These are phyloP conservation scores for Fusarium scirpi DNA, from an alignment of 2,329 filamentous ascomycete genomes.

Conservation along the genomic window DNA sequence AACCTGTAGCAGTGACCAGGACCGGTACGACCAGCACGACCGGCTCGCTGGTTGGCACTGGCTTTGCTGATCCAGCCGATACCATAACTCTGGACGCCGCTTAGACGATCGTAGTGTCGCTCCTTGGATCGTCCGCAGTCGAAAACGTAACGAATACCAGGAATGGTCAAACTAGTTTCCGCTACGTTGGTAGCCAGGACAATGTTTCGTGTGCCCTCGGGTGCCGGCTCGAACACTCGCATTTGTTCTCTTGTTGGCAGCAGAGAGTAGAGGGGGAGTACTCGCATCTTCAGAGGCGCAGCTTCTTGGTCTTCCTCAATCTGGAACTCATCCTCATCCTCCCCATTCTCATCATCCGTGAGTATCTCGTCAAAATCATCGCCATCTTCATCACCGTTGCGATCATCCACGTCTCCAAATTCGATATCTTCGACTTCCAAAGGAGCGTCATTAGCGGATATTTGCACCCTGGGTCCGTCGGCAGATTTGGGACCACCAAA, in stretches of 20 bases:
- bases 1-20: conserved; percentile 95
- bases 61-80: conserved; percentile 98
- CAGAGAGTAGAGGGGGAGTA: conserved; percentile 94
- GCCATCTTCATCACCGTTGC: conserved; percentile 69
- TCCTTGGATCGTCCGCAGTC: conserved; percentile 95
- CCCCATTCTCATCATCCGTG: conserved; percentile 68
- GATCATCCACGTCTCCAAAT: conserved; percentile 76
- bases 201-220: conserved; percentile 85
- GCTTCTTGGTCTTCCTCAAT: conserved; percentile 72
- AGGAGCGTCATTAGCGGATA: conserved; percentile 81
- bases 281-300: conserved; percentile 80
- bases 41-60: conserved; percentile 89
- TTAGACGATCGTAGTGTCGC: conserved; percentile 86
- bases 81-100: conserved; percentile 94
- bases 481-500: conserved; percentile 69
- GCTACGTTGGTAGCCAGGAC: conserved; percentile 96
- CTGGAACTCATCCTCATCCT: conserved; percentile 75
- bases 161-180: conserved; percentile 96
- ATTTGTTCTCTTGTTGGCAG: conserved; percentile 92
- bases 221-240: conserved; percentile 86
- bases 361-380: conserved; percentile 70
- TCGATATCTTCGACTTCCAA: conserved; percentile 90
- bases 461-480: conserved; percentile 75
- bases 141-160: conserved; percentile 94
- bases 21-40: conserved; percentile 93